Conservation (phyloP, 345 rosid species). For the Eutrema heterophyllum region DNA sequence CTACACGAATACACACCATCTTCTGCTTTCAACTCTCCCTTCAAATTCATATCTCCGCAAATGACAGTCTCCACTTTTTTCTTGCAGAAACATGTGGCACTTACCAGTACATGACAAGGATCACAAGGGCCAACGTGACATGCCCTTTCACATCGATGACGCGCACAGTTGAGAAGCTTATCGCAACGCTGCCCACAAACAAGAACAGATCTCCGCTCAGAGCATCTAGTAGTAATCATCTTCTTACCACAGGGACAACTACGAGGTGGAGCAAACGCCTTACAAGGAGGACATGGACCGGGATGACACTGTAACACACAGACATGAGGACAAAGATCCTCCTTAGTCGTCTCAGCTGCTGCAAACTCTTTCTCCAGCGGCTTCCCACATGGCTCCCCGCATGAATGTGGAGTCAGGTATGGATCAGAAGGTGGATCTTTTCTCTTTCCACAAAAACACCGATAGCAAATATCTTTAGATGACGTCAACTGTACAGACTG, state of each 20-base stretch:
- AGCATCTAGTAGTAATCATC: slow-evolving; percentile 74
- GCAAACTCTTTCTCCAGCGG: slow-evolving; percentile 56
- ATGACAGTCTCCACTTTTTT: slow-evolving; percentile 61
- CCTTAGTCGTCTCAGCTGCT: slow-evolving; percentile 35
- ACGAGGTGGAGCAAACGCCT: slow-evolving; percentile 83
- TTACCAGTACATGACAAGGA: slow-evolving; percentile 61
- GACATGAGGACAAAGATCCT: slow-evolving; percentile 76
- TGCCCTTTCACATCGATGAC: slow-evolving; percentile 61
- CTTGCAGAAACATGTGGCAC: slow-evolving; percentile 84
- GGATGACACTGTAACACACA: slow-evolving; percentile 99
- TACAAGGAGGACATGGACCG: slow-evolving; percentile 98
- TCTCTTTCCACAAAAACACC: slow-evolving; percentile 86
- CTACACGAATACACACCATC: slow-evolving; percentile 76
- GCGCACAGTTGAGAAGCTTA: slow-evolving; percentile 70
- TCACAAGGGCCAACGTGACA: slow-evolving; percentile 89
- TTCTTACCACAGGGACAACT: slow-evolving; percentile 89
- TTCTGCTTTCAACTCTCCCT: slow-evolving; percentile 67
- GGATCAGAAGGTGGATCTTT: slow-evolving; percentile 83
- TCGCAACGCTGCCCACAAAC: slow-evolving; percentile 74
- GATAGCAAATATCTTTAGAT: slow-evolving; percentile 66
- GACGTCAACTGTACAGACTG: slow-evolving; percentile 80
- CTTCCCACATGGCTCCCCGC: slow-evolving; percentile 98
- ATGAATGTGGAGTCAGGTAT: slow-evolving; percentile 94
- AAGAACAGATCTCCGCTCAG: slow-evolving; percentile 64
- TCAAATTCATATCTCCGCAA: slow-evolving; percentile 79